A percentile compares a stretch with the other conserved stretches of the same genome.
phyloP scores from a whole-genome alignment of 441 rosid genomes.

The Adansonia madagascariensis region DNA sequence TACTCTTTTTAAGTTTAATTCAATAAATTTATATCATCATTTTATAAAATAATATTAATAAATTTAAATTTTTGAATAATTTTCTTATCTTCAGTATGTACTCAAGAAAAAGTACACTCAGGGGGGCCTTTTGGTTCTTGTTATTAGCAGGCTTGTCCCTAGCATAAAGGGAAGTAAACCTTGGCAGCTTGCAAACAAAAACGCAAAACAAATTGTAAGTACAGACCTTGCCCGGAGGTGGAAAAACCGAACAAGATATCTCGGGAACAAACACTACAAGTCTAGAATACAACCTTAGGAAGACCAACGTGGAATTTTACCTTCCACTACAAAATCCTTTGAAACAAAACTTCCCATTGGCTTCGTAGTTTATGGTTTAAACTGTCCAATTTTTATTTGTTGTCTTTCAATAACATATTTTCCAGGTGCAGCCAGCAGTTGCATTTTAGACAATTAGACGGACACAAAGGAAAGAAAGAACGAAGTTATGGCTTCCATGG shows the following conservation, averaged over 20 bases:
- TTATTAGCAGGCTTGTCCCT: neutral
- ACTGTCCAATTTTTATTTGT: neutral
- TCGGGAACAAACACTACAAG: neutral
- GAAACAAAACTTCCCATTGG: neutral
- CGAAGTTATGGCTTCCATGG: slow-evolving; percentile 42
- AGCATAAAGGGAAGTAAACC: no score
- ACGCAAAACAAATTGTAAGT: neutral
- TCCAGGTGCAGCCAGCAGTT: neutral
- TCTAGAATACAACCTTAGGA: neutral
- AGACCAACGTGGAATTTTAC: slow-evolving; percentile 14
- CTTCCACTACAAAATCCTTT: slow-evolving; percentile 3
- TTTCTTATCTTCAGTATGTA: no score
- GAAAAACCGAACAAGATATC: neutral
- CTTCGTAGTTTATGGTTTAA: neutral
- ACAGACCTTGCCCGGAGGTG: neutral
- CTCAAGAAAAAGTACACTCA: no score
- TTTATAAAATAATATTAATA: no score
- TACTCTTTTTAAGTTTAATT: no score
- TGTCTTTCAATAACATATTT: neutral
- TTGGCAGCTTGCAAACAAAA: neutral
- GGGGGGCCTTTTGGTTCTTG: neutral
- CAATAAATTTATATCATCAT: no score
- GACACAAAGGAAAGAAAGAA: neutral
- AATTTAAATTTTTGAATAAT: no score
- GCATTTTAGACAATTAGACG: neutral